phyloP scores from a whole-genome alignment of 208 protist species.

The Trypanosomatidae sp. region DNA sequence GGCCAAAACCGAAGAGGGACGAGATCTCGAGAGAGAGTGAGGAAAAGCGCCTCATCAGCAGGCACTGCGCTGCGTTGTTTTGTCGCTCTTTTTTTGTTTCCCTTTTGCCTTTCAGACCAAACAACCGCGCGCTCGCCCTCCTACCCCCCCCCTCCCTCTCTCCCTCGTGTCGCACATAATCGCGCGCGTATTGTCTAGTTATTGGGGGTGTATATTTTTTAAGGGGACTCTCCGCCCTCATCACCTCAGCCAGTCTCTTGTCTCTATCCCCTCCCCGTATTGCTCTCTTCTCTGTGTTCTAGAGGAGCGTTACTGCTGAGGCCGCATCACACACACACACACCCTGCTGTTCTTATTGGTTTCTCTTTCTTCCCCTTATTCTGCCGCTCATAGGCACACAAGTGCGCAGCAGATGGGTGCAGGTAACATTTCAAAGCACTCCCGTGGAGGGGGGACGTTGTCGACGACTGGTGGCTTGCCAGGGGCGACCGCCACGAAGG shows the following conservation, averaged over 20 bases:
- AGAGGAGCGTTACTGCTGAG: neutral
- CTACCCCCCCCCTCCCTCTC: neutral
- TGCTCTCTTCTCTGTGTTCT: neutral
- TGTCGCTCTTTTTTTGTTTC: neutral
- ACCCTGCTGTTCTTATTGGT: neutral
- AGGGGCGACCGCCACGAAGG: neutral
- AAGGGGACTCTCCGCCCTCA: neutral
- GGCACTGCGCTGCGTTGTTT: neutral
- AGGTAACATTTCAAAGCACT: slow-evolving; percentile 31
- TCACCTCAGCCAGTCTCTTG: neutral
- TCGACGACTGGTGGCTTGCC: neutral
- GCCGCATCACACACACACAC: neutral
- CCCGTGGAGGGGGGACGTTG: neutral
- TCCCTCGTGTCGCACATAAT: neutral
- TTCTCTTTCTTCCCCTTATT: neutral
- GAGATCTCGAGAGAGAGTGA: neutral
- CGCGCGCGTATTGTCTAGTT: neutral
- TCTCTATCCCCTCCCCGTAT: neutral
- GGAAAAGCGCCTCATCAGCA: neutral
- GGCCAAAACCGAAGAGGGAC: neutral
- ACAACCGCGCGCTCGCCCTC: neutral
- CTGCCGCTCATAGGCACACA: neutral
- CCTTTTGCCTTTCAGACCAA: neutral
- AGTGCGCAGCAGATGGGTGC: slow-evolving; percentile 35
- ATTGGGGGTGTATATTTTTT: neutral